phyloP scores from a whole-genome alignment of 352 stramenopile species.

The Phytophthora brassicae region DNA sequence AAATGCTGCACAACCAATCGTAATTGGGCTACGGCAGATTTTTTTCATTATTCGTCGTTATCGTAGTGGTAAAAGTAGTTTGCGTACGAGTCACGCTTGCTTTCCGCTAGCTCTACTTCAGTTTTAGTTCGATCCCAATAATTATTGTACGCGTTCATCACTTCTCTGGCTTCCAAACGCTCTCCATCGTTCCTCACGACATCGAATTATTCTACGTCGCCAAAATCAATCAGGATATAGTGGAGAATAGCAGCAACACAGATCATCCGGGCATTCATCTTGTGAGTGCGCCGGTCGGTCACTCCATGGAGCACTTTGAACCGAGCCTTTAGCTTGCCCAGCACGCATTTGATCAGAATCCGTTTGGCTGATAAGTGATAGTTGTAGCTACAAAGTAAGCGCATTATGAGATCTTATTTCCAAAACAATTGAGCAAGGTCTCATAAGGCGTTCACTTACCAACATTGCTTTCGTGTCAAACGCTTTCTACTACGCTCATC shows the following conservation, averaged over 20 bases:
- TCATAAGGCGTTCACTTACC: neutral
- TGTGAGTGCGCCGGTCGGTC: neutral
- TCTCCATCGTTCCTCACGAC: neutral
- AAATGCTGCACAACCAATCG: neutral
- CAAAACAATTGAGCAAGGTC: no score
- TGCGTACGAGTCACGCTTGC: neutral
- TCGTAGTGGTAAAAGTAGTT: neutral
- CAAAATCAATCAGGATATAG: neutral
- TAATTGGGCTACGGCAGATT: neutral
- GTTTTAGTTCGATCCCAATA: neutral
- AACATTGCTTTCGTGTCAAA: constrained; percentile 1
- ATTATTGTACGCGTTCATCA: neutral
- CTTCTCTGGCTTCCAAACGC: neutral
- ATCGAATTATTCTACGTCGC: neutral
- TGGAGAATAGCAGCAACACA: constrained; percentile 1
- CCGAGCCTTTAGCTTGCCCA: constrained; percentile 1
- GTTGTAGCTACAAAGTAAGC: constrained; percentile 7
- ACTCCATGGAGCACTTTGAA: constrained; percentile 1
- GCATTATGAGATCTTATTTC: no score
- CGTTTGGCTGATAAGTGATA: neutral
- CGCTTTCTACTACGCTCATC: constrained; percentile 4
- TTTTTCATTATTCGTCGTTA: neutral
- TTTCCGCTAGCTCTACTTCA: neutral
- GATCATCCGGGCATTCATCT: neutral
- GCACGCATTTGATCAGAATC: constrained; percentile 8